Evolutionary conservation across 2,329 filamentous ascomycete species (phyloP).

Genomic region (Pseudocercospora macadamiae): DNA sequence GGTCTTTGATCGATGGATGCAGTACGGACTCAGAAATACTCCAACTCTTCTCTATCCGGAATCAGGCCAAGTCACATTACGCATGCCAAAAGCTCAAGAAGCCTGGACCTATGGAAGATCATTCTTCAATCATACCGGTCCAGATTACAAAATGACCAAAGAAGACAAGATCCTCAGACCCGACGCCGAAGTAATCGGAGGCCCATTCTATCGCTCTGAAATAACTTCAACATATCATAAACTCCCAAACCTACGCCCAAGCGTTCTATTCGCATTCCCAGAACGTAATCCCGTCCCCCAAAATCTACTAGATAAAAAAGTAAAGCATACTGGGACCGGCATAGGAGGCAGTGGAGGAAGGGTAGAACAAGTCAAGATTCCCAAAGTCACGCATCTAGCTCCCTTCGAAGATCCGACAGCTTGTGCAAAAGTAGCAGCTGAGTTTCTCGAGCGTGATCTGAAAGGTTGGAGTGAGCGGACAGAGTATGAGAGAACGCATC

Average conservation of each 20-base stretch:
- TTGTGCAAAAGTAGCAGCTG: not conserved
- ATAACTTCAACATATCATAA: not conserved
- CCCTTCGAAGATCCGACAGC: not conserved
- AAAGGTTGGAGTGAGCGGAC: not conserved
- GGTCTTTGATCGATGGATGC: constrained; percentile 73
- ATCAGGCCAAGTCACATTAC: constrained; percentile 64
- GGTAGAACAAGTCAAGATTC: not conserved
- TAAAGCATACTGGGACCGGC: not conserved
- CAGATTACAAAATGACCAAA: not conserved
- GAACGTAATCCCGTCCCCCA: not conserved
- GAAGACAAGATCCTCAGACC: not conserved
- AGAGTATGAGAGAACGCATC: not conserved
- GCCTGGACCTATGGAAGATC: constrained; percentile 65
- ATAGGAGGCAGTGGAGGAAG: not conserved
- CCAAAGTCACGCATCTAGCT: not conserved
- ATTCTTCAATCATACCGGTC: not conserved
- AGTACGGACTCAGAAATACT: constrained; percentile 70
- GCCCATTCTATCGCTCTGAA: not conserved
- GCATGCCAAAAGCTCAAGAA: constrained; percentile 86
- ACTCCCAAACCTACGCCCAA: not conserved
- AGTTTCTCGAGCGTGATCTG: not conserved
- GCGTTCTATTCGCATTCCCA: not conserved
- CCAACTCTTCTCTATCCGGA: constrained; percentile 58
- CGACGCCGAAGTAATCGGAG: not conserved
- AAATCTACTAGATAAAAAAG: not conserved